Conservation (phyloP, 495 filamentous ascomycete genomes). For the Aspergillus nanangensis region DNA sequence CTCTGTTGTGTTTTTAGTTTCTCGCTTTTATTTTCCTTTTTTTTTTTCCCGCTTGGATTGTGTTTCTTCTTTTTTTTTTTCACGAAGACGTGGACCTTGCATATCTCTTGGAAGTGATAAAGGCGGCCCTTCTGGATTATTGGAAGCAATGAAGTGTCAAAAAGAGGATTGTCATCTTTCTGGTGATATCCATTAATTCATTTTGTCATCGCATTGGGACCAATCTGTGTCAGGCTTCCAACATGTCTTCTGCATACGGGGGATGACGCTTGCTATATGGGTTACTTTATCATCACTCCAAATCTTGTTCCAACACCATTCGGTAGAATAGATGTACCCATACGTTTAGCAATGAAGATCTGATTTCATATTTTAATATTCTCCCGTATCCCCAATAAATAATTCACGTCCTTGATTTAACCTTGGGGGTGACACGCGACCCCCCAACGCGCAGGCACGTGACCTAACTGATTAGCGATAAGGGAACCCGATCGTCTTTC, state of each 20-base stretch:
- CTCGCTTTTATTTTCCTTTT: conserved; percentile 2
- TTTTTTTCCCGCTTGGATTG: not conserved
- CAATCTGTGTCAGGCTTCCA: conserved; percentile 2
- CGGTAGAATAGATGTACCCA: conserved; percentile 27
- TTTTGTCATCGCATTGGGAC: not conserved
- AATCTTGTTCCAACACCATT: conserved; percentile 13
- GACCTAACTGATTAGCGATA: not conserved
- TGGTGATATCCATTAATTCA: not conserved
- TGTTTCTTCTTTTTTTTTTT: not conserved
- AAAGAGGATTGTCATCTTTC: not conserved
- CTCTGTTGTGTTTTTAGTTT: conserved; percentile 10
- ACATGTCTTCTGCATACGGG: conserved; percentile 12
- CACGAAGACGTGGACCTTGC: not conserved
- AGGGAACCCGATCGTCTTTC: not conserved
- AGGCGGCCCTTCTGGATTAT: not conserved
- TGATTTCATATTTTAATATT: too few species aligned
- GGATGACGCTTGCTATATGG: conserved; percentile 15
- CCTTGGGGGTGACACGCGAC: too few species aligned
- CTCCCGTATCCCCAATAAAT: too few species aligned
- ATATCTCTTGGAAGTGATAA: not conserved
- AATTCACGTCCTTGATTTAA: too few species aligned
- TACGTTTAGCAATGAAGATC: conserved; percentile 20
- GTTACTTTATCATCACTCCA: conserved; percentile 11
- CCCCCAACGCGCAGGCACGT: too few species aligned
- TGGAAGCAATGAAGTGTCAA: not conserved